These are phyloP conservation scores for Truncatella angustata DNA, from an alignment of 2,329 filamentous ascomycete species.

Conservation along the genomic window DNA sequence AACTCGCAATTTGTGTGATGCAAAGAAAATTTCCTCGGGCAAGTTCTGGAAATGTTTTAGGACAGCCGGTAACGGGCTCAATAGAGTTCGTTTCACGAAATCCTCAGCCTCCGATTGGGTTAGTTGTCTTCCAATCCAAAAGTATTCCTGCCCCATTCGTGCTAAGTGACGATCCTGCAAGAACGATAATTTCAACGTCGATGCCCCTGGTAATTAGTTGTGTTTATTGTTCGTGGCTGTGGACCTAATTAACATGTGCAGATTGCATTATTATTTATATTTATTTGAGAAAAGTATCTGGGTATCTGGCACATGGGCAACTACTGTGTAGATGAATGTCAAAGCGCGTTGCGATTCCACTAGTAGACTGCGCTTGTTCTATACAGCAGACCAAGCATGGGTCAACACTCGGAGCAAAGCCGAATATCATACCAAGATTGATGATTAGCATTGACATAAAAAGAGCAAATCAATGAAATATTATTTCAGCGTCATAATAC, in stretches of 20 bases:
- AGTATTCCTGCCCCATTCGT: slow-evolving; percentile 1
- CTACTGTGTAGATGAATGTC: too few species aligned
- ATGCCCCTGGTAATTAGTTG: background rate
- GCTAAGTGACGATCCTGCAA: background rate
- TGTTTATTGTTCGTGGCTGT: background rate
- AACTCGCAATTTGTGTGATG: background rate
- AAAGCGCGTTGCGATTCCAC: too few species aligned
- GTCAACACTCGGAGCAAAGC: too few species aligned
- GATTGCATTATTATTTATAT: background rate
- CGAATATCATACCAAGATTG: too few species aligned
- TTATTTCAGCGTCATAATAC: too few species aligned
- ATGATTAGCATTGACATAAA: too few species aligned
- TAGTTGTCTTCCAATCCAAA: background rate
- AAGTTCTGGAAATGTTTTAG: background rate
- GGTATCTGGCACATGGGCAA: too few species aligned
- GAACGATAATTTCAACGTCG: background rate
- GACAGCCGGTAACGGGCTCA: background rate
- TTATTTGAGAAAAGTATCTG: background rate
- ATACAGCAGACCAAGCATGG: too few species aligned
- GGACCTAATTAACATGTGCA: background rate
- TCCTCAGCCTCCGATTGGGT: slow-evolving; percentile 1
- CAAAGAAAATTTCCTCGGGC: background rate
- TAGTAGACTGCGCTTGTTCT: too few species aligned
- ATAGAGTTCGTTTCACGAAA: background rate
- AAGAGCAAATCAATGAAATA: too few species aligned